phyloP scores from a whole-genome alignment of 1,284 basidiomycete species.

The Sporisorium sorghi region DNA sequence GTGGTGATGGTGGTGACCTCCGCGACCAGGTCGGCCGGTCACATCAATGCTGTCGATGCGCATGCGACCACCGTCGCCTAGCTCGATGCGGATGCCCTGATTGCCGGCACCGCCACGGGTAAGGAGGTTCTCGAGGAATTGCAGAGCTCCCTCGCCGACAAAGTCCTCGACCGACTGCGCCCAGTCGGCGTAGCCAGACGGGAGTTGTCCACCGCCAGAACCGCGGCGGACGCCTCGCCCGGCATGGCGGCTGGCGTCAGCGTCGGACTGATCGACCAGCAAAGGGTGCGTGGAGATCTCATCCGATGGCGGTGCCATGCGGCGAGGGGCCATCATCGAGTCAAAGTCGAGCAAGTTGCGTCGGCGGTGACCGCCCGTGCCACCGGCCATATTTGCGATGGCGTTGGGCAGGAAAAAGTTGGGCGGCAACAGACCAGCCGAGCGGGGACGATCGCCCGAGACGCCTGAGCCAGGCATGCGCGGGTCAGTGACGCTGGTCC shows the following conservation, averaged over 20 bases:
- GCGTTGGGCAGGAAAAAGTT: constrained; percentile 56
- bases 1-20: constrained; percentile 18
- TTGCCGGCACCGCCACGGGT: constrained; percentile 64
- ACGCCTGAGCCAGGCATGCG: constrained; percentile 16
- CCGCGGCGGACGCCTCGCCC: constrained; percentile 18
- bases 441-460: constrained; percentile 25
- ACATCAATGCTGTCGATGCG: constrained; percentile 52
- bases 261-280: constrained; percentile 74
- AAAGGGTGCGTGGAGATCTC: constrained; percentile 79
- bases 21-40: constrained; percentile 19
- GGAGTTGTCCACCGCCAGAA: constrained; percentile 20
- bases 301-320: constrained; percentile 25
- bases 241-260: constrained; percentile 37
- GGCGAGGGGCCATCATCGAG: constrained; percentile 48
- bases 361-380: constrained; percentile 41
- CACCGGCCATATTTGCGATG: constrained; percentile 26
- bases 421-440: constrained; percentile 41
- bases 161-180: constrained; percentile 84
- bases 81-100: constrained; percentile 60
- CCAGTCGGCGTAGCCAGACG: constrained; percentile 44
- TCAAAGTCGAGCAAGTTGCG: constrained; percentile 49
- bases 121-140: constrained; percentile 82
- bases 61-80: constrained; percentile 56
- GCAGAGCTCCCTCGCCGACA: constrained; percentile 82
- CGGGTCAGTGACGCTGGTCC: constrained; percentile 50